Evolutionary conservation across 352 stramenopile species (phyloP).

Genomic region (Peronospora destructor): DNA sequence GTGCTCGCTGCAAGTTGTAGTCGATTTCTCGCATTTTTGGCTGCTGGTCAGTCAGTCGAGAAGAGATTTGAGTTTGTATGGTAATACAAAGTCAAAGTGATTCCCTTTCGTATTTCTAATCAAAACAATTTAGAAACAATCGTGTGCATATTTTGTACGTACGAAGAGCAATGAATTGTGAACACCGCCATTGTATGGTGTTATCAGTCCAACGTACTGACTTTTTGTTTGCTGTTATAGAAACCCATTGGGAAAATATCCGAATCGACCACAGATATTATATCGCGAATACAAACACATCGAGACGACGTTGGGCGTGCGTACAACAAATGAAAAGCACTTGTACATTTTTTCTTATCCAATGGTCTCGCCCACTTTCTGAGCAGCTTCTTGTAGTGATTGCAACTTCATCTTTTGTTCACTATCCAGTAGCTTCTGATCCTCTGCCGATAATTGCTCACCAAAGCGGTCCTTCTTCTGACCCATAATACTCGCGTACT

Average conservation of each 20-base stretch:
- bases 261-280: too few relatives aligned
- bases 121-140: too few relatives aligned
- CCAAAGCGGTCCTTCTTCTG: slow-evolving; percentile 59
- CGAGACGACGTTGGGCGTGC: background rate
- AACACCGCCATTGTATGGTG: too few relatives aligned
- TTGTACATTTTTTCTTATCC: slow-evolving; percentile 10
- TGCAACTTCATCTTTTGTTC: slow-evolving; percentile 66
- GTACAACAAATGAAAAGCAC: background rate
- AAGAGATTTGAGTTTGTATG: too few relatives aligned
- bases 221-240: too few relatives aligned
- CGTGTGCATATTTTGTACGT: too few relatives aligned
- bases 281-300: background rate
- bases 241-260: too few relatives aligned
- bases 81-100: too few relatives aligned
- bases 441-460: slow-evolving; percentile 50
- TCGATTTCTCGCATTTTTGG: slow-evolving; percentile 22
- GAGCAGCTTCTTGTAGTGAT: slow-evolving; percentile 64
- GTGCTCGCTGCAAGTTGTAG: slow-evolving; percentile 45
- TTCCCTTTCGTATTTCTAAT: too few relatives aligned
- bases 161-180: too few relatives aligned
- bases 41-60: background rate
- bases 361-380: slow-evolving; percentile 60
- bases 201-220: too few relatives aligned
- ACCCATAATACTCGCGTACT: slow-evolving; percentile 53
- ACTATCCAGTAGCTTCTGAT: slow-evolving; percentile 51